Evolutionary conservation across 306 rosid species (phyloP).

Genomic region (Delonix regia): DNA sequence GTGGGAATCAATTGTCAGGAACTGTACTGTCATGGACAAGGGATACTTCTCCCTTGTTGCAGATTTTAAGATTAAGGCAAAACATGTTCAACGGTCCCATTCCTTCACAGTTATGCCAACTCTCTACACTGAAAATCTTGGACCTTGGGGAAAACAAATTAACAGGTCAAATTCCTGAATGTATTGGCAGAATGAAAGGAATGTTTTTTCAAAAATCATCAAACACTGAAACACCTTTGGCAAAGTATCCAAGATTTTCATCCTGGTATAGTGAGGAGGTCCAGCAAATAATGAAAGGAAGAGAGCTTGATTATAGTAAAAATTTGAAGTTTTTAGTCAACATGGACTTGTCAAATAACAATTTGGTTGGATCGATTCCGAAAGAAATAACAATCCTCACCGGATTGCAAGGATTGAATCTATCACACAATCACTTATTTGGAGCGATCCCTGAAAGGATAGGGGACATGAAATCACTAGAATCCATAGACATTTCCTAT

Average conservation of each 20-base stretch:
- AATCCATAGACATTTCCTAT: neutral
- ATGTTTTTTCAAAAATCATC: neutral
- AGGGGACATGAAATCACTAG: neutral
- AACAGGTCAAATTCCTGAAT: neutral
- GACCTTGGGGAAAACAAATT: neutral
- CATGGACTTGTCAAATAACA: neutral
- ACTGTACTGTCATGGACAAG: neutral
- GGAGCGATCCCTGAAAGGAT: neutral
- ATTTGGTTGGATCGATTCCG: neutral
- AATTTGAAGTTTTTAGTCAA: neutral
- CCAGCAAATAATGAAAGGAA: neutral
- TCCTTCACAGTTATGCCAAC: neutral
- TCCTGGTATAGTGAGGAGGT: neutral
- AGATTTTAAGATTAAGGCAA: neutral
- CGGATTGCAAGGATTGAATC: neutral
- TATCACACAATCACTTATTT: neutral
- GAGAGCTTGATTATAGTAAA: neutral
- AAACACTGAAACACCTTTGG: neutral
- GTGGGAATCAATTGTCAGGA: slow-evolving; percentile 3
- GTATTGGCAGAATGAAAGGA: neutral
- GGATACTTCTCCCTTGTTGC: neutral
- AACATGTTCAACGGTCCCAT: neutral
- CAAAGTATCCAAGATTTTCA: no score
- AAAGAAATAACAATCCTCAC: neutral
- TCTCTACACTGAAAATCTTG: neutral